These are phyloP conservation scores for Vaccinium macrocarpon DNA, from an alignment of 148 eudicot species.

Conservation along the genomic window DNA sequence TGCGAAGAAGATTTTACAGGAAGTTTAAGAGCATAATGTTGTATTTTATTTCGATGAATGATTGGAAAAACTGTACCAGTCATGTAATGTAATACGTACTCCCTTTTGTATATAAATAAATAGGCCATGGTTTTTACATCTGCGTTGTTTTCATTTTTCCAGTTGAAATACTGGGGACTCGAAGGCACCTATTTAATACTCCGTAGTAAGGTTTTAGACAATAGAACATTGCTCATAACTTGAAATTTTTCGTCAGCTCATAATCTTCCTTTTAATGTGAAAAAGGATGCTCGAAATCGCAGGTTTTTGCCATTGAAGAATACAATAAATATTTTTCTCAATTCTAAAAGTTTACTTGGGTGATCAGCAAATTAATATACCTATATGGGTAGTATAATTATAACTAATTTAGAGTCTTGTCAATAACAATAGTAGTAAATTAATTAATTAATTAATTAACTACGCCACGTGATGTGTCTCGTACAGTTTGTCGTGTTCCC, in stretches of 20 bases:
- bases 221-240: background rate
- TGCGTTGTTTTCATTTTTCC: slow-evolving; percentile 3
- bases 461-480: too few species aligned
- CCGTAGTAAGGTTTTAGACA: background rate
- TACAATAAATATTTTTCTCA: too few species aligned
- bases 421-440: too few species aligned
- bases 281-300: background rate
- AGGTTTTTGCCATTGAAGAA: background rate
- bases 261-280: background rate
- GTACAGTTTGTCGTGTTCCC: too few species aligned
- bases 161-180: background rate
- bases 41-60: background rate
- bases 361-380: too few species aligned
- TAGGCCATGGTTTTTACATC: background rate
- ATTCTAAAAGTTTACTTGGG: too few species aligned
- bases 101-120: background rate
- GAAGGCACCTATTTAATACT: background rate
- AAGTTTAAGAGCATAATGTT: background rate
- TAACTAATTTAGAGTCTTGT: too few species aligned
- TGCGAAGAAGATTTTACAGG: background rate
- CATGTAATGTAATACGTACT: background rate
- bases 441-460: too few species aligned
- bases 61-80: background rate
- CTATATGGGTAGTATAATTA: too few species aligned
- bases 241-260: background rate